These are phyloP conservation scores for Glomus cerebriforme DNA, from an alignment of 192 early-diverging fungal genomes.

Conservation along the genomic window DNA sequence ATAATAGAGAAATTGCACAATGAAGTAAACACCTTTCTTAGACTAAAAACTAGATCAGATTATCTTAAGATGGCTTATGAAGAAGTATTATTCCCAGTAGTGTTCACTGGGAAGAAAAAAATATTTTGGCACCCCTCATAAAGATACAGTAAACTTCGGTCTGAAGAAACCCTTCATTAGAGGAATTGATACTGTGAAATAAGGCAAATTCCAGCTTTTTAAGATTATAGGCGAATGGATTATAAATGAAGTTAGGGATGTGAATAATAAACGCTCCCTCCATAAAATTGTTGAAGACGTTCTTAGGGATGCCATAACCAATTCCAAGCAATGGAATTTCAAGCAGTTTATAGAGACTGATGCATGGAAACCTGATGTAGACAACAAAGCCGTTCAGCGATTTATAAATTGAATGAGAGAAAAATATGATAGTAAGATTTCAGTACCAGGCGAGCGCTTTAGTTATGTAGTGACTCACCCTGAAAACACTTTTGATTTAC, in stretches of 20 bases:
- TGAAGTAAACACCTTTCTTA: background rate
- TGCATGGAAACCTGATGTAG: background rate
- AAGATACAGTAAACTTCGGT: too few species aligned
- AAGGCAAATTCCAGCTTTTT: constrained; percentile 4
- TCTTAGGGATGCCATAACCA: too few species aligned
- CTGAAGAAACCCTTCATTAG: background rate
- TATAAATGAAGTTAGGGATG: background rate
- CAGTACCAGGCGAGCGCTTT: background rate
- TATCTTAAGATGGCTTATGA: constrained; percentile 21
- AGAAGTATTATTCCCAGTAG: background rate
- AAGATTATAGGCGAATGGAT: background rate
- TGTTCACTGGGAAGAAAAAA: constrained; percentile 14
- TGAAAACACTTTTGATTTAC: background rate
- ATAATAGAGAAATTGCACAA: constrained; percentile 1
- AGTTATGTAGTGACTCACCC: constrained; percentile 4
- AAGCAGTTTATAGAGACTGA: too few species aligned
- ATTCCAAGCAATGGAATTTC: too few species aligned
- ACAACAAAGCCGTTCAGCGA: background rate
- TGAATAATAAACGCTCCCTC: too few species aligned
- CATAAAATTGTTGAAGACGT: too few species aligned
- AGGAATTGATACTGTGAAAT: constrained; percentile 9
- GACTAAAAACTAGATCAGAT: too few species aligned
- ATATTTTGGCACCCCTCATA: background rate
- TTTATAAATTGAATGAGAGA: too few species aligned
- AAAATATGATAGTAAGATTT: constrained; percentile 6